Base-by-base conservation (phyloP, 441 rosid species). In the Biscutella laevigata region DNA sequence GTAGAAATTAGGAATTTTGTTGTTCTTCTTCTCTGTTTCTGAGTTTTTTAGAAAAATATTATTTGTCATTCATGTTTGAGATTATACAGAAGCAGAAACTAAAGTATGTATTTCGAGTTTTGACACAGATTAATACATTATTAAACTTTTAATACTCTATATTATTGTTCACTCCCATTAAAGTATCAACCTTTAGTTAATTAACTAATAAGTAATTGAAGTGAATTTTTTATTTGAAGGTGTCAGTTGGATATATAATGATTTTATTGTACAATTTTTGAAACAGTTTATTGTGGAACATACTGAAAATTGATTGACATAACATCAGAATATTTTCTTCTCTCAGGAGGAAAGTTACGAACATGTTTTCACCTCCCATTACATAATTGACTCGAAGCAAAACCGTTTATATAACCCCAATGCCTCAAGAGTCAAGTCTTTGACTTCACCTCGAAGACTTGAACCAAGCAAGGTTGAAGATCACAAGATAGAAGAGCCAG, bases 391-490 rank as follows among this genome's bases (percentile, higher is more conserved):
- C 53, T 40, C 52, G 0, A 56, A 64, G 29, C 27, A 56, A 32
- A 64, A 15, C 22, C 26, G 40, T 25, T 51, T 46, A 24, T 39
- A 39, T 55, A 63, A 21, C 44, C 33, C 33, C 52, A 56, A 40
- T 33, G 52, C 57, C 24, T 62, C 40, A 28, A 54, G 56, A 17
- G 20, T 17, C 20, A n/a, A n/a, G n/a, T 29, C 24, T 22, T 47
- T 43, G 59, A 51, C 50, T 60, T 51, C 43, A 32, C 45, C 51
- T 61, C 6, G 16, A 47, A 48, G 64, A 16, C 43, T 44, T 43
- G 46, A 20, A 36, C 43, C 54, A 51, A 17, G 15, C 36, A 50
- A 56, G 47, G 12, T 46, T 57, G 41, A 26, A 25, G 39, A 56
- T 12, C 7, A 53, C 20, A 55, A 6, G 62, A 46, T 63, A 46